phyloP scores from a whole-genome alignment of 768 basidiomycete genomes.

The Suillus brevipes region DNA sequence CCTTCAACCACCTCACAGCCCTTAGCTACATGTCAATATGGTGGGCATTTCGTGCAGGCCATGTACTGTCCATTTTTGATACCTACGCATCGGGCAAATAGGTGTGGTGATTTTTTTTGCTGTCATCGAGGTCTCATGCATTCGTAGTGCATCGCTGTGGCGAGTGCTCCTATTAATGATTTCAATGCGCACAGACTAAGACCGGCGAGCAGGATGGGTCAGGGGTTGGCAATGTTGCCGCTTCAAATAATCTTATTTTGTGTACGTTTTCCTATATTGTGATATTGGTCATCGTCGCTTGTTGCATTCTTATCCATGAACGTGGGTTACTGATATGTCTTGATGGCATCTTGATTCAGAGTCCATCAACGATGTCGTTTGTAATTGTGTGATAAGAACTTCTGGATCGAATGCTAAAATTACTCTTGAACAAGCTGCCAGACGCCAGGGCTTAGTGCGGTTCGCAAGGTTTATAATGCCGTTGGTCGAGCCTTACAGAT shows the following conservation, averaged over 20 bases:
- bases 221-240: not conserved
- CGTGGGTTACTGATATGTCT: not conserved
- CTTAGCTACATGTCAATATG: not conserved
- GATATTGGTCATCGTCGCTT: not conserved
- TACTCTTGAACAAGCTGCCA: not conserved
- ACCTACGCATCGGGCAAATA: not conserved
- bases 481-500: not conserved
- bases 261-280: not conserved
- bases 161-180: not conserved
- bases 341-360: not conserved
- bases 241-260: not conserved
- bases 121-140: not conserved
- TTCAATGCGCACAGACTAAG: not conserved
- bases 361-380: not conserved
- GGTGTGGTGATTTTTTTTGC: not conserved
- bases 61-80: not conserved
- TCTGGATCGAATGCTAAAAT: not conserved
- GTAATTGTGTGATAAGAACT: not conserved
- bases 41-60: not conserved
- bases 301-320: not conserved
- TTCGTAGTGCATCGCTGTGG: not conserved
- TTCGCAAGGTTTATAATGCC: not conserved
- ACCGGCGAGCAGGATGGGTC: not conserved
- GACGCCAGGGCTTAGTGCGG: not conserved
- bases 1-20: not conserved